A percentile compares a stretch with the other conserved stretches of the same genome.
These are phyloP conservation scores for Suillus variegatus DNA, from an alignment of 768 basidiomycete genomes.

Conservation along the genomic window DNA sequence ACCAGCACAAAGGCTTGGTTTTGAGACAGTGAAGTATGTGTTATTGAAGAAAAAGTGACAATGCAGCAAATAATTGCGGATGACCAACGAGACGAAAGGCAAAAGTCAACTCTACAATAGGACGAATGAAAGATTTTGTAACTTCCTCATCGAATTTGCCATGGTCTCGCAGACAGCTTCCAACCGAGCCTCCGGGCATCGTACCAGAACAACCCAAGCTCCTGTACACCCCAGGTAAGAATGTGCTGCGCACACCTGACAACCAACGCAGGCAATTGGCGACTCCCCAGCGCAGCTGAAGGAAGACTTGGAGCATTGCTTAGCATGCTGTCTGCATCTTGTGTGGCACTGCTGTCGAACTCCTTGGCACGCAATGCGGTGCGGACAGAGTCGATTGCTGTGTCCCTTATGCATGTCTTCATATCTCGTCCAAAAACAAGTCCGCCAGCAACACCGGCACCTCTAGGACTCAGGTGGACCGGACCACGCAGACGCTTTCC, in stretches of 20 bases:
- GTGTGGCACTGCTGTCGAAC: slow-evolving; percentile 3
- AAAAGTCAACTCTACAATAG: too few species aligned
- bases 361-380: slow-evolving; percentile 9
- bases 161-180: too few species aligned
- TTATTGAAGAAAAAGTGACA: too few species aligned
- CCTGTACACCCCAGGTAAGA: slow-evolving; percentile 79
- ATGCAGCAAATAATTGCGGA: too few species aligned
- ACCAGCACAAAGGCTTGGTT: too few species aligned
- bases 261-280: slow-evolving; percentile 71
- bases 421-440: slow-evolving; percentile 71
- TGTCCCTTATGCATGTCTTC: slow-evolving; percentile 53
- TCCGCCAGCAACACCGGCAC: slow-evolving; percentile 41
- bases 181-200: slow-evolving; percentile 20
- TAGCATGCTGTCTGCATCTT: neutral
- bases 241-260: slow-evolving; percentile 84
- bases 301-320: slow-evolving; percentile 18
- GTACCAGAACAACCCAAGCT: slow-evolving; percentile 85
- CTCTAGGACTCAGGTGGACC: slow-evolving; percentile 35
- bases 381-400: slow-evolving; percentile 42
- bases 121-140: too few species aligned
- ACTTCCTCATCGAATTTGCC: too few species aligned
- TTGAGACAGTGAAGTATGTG: too few species aligned
- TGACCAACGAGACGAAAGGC: too few species aligned
- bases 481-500: slow-evolving; percentile 62
- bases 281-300: slow-evolving; percentile 41